These are phyloP conservation scores for Ceratocystis alfenasii DNA, from an alignment of 2,329 filamentous ascomycete genomes.

Conservation along the genomic window DNA sequence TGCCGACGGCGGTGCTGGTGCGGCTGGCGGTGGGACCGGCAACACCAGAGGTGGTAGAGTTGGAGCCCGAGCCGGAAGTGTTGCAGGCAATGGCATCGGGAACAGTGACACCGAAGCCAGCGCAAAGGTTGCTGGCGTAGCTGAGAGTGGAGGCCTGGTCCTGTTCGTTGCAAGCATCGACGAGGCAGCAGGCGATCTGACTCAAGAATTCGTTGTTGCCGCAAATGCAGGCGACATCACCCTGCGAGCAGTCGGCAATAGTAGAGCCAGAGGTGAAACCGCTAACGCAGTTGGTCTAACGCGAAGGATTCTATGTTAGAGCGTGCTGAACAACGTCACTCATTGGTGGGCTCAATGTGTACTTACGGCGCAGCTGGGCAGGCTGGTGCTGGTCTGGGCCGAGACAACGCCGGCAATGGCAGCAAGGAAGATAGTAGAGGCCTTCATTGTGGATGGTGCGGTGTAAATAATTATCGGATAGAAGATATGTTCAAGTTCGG, in stretches of 20 bases:
- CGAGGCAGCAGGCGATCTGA: conserved; percentile 35
- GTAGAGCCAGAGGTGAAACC: conserved; percentile 28
- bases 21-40: not conserved
- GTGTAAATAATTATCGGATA: conserved; percentile 3
- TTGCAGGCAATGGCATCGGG: conserved; percentile 32
- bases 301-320: not conserved
- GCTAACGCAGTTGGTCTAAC: conserved; percentile 29
- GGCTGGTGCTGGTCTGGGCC: conserved; percentile 28
- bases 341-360: not conserved
- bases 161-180: conserved; percentile 28
- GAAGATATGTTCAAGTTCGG: not conserved
- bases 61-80: conserved; percentile 12
- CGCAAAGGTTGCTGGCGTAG: conserved; percentile 33
- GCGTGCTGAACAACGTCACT: not conserved
- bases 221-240: conserved; percentile 35
- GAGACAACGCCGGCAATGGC: conserved; percentile 29
- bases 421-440: conserved; percentile 27
- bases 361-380: conserved; percentile 34
- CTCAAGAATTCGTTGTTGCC: conserved; percentile 32
- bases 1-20: not conserved
- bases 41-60: not conserved
- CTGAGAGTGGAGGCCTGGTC: conserved; percentile 30
- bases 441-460: conserved; percentile 30
- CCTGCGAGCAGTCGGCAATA: conserved; percentile 32
- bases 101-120: conserved; percentile 29